Conservation (phyloP, 1,139 yeast genomes). For the Citeromyces hawaiiensis region DNA sequence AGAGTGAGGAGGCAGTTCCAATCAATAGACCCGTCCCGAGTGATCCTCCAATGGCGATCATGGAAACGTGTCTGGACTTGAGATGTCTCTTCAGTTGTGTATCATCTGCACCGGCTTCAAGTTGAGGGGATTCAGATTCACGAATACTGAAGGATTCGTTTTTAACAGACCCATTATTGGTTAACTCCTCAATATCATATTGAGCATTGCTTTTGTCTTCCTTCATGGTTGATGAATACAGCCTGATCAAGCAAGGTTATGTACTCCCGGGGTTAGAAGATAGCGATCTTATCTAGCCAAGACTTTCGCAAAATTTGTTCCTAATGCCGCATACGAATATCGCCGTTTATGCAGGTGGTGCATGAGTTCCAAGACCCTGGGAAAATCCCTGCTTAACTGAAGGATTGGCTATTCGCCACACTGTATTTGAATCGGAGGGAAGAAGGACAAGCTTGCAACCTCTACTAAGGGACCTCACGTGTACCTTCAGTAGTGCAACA, state of each 20-base stretch:
- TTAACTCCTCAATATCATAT: neutral
- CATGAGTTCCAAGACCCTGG: neutral
- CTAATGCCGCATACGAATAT: neutral
- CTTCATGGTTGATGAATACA: neutral
- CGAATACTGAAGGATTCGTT: neutral
- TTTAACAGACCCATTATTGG: neutral
- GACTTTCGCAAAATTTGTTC: neutral
- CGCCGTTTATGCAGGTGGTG: neutral
- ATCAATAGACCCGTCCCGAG: slow-evolving; percentile 58
- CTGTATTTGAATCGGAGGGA: too few species aligned
- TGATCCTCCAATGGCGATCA: slow-evolving; percentile 55
- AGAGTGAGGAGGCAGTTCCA: slow-evolving; percentile 56
- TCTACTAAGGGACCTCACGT: too few species aligned
- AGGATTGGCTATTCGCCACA: too few species aligned
- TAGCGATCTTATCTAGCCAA: neutral
- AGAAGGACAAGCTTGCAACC: too few species aligned
- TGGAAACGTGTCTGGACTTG: slow-evolving; percentile 59
- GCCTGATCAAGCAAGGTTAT: neutral
- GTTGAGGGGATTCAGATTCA: neutral
- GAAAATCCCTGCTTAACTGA: too few species aligned
- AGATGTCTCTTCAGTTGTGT: slow-evolving; percentile 44
- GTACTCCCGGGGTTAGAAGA: neutral
- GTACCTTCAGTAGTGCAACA: too few species aligned
- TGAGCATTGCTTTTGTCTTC: neutral
- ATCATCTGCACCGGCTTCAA: slow-evolving; percentile 22